Percentiles rank a stretch among this genome's conserved stretches.
Evolutionary conservation across 208 protist genomes (phyloP).

Genomic region (Borovskyia barvae): DNA sequence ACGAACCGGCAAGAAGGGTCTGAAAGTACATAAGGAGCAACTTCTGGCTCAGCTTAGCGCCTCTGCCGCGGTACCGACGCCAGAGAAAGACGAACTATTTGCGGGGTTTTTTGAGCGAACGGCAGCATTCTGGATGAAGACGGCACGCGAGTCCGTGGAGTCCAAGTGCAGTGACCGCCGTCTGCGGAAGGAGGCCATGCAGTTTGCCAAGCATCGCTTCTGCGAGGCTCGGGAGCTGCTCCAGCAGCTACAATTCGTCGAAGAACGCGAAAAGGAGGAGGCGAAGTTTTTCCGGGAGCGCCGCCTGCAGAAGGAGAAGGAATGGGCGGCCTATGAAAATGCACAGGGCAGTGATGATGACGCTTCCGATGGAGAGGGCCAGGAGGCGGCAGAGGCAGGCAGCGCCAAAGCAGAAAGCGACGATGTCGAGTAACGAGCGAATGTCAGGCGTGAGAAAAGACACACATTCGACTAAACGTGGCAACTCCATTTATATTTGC

Average conservation of each 20-base stretch:
- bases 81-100: slow-evolving; percentile 51
- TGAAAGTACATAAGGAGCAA: slow-evolving; percentile 88
- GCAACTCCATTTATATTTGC: too few relatives aligned
- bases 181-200: slow-evolving; percentile 28
- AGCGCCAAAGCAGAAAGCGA: background rate
- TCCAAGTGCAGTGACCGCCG: slow-evolving; percentile 15
- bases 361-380: slow-evolving; percentile 8
- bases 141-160: slow-evolving; percentile 59
- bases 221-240: slow-evolving; percentile 69
- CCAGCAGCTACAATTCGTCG: slow-evolving; percentile 72
- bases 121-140: slow-evolving; percentile 60
- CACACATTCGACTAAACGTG: too few relatives aligned
- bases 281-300: slow-evolving; percentile 73
- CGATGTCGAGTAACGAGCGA: slow-evolving; percentile 9
- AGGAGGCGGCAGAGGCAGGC: background rate
- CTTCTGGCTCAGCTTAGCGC: slow-evolving; percentile 75
- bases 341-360: slow-evolving; percentile 30
- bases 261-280: slow-evolving; percentile 79
- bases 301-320: slow-evolving; percentile 65
- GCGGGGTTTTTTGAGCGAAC: slow-evolving; percentile 62
- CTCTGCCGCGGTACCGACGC: slow-evolving; percentile 65
- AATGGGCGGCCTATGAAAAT: slow-evolving; percentile 69
- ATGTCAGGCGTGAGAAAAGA: too few relatives aligned
- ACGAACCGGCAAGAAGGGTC: slow-evolving; percentile 71
- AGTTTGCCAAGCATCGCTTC: slow-evolving; percentile 65